These are phyloP conservation scores for Salisapilia sapeloensis DNA, from an alignment of 352 stramenopile genomes.

Conservation along the genomic window DNA sequence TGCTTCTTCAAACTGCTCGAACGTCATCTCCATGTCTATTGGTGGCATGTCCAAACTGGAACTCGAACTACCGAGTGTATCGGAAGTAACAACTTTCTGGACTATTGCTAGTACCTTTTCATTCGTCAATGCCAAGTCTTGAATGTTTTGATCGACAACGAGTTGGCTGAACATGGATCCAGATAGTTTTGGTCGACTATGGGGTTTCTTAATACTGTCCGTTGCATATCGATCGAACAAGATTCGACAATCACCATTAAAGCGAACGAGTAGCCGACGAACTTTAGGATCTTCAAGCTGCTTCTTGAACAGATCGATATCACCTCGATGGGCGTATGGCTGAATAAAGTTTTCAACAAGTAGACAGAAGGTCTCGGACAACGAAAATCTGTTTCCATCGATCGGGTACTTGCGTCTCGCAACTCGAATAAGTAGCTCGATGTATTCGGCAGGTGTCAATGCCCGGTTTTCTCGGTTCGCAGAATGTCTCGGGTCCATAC, in stretches of 20 bases:
- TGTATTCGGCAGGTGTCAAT: conserved; percentile 35
- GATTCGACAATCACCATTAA: conserved; percentile 30
- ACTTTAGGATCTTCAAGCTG: conserved; percentile 56
- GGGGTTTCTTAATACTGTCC: conserved; percentile 18
- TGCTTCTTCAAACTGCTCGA: conserved; percentile 48
- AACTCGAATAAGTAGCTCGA: conserved; percentile 43
- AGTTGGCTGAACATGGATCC: conserved; percentile 44
- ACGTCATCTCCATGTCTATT: conserved; percentile 29
- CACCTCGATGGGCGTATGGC: conserved; percentile 50
- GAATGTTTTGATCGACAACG: conserved; percentile 36
- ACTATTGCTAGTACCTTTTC: conserved; percentile 41
- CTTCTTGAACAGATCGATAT: conserved; percentile 54
- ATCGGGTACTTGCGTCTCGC: conserved; percentile 43
- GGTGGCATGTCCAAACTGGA: background rate
- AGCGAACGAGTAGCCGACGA: conserved; percentile 39
- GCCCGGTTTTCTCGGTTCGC: too few relatives aligned
- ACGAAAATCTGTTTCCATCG: conserved; percentile 44
- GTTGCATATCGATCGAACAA: conserved; percentile 36
- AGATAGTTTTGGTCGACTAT: conserved; percentile 23
- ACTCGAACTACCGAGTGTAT: background rate
- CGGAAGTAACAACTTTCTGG: conserved; percentile 17
- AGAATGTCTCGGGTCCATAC: conserved; percentile 40
- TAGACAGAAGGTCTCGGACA: conserved; percentile 63
- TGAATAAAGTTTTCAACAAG: conserved; percentile 59
- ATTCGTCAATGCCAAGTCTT: conserved; percentile 39